Conservation (phyloP, 768 basidiomycete genomes). For the Filobasidium floriforme region DNA sequence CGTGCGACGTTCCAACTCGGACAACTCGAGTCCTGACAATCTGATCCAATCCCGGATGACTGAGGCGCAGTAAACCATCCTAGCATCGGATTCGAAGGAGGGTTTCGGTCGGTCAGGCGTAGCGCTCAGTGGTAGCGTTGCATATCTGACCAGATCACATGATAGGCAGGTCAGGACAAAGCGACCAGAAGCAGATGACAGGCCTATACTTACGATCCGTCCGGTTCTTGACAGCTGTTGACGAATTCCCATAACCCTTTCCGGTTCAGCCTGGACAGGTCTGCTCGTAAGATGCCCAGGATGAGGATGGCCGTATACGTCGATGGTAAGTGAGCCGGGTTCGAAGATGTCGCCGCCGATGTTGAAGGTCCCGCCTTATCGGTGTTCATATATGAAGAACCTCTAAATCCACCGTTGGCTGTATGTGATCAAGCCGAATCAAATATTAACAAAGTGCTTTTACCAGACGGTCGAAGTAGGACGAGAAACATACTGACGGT, state of each 20-base stretch:
- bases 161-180: not conserved
- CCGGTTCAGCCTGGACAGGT: conserved; percentile 64
- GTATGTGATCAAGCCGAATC: conserved; percentile 57
- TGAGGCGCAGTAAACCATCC: conserved; percentile 16
- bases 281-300: conserved; percentile 79
- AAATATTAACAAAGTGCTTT: conserved; percentile 45
- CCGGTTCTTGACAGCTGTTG: conserved; percentile 61
- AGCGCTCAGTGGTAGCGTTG: conserved; percentile 29
- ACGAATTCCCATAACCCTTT: conserved; percentile 62
- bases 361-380: conserved; percentile 4
- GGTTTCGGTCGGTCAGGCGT: not conserved
- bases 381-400: conserved; percentile 61
- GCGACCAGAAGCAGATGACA: not conserved
- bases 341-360: conserved; percentile 28
- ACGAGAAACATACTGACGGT: conserved; percentile 48
- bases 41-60: conserved; percentile 51
- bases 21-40: not conserved
- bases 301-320: conserved; percentile 83
- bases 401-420: conserved; percentile 52
- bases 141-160: conserved; percentile 42
- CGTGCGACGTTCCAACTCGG: not conserved
- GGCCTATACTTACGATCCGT: conserved; percentile 65
- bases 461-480: conserved; percentile 2
- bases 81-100: conserved; percentile 14
- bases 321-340: conserved; percentile 78